Evolutionary conservation across 1,284 basidiomycete species (phyloP).

Genomic region (Cerioporus squamosus): DNA sequence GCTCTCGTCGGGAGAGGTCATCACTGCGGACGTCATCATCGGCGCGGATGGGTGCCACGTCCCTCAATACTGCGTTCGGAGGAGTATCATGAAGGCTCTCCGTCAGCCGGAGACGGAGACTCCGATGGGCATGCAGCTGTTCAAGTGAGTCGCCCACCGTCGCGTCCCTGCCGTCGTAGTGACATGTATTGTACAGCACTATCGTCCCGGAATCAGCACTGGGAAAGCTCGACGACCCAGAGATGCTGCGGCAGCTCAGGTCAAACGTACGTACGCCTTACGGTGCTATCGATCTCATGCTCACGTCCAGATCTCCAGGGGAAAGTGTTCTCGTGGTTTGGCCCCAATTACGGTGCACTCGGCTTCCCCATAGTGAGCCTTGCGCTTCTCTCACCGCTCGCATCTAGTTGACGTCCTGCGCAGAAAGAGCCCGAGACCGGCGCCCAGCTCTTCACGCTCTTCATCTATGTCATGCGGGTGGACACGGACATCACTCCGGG

Average conservation of each 20-base stretch:
- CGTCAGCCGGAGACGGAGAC: slow-evolving; percentile 9
- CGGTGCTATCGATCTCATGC: too few species aligned
- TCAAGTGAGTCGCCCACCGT: slow-evolving; percentile 24
- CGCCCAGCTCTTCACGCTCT: slow-evolving; percentile 10
- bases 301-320: neutral
- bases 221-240: slow-evolving; percentile 19
- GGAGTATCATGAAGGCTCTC: slow-evolving; percentile 23
- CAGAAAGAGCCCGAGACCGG: slow-evolving; percentile 9
- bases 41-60: slow-evolving; percentile 35
- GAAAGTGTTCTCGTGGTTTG: slow-evolving; percentile 24
- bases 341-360: slow-evolving; percentile 18
- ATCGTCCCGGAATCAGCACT: slow-evolving; percentile 19
- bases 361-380: slow-evolving; percentile 24
- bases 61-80: slow-evolving; percentile 20
- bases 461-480: slow-evolving; percentile 4
- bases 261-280: neutral
- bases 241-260: slow-evolving; percentile 13
- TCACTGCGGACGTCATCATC: slow-evolving; percentile 36
- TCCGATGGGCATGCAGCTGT: slow-evolving; percentile 15
- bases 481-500: neutral
- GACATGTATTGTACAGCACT: slow-evolving; percentile 5
- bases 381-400: neutral
- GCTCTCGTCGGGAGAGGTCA: slow-evolving; percentile 32
- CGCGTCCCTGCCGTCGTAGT: neutral
- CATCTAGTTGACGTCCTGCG: too few species aligned